Evolutionary conservation across 768 basidiomycete genomes (phyloP).

Genomic region (Lentinula edodes): DNA sequence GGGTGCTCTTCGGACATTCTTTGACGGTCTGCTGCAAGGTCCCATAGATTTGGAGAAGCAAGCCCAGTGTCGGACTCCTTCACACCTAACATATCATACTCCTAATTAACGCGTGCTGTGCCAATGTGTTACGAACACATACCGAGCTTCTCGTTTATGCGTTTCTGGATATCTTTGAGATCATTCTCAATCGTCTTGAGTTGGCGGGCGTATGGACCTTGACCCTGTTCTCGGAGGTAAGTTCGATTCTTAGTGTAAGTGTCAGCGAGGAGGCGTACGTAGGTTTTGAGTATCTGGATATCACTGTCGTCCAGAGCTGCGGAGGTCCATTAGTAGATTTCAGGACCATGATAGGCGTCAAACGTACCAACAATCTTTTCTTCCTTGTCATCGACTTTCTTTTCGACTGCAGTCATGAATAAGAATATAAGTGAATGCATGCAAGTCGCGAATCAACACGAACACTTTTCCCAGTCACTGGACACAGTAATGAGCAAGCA

Average conservation of each 20-base stretch:
- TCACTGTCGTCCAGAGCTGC: conserved; percentile 95
- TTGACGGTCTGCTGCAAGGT: conserved; percentile 86
- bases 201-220: conserved; percentile 91
- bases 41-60: conserved; percentile 96
- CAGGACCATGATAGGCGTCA: not conserved
- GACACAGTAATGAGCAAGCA: conserved; percentile 9
- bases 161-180: conserved; percentile 93
- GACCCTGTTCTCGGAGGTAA: conserved; percentile 54
- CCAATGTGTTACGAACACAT: conserved; percentile 10
- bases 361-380: conserved; percentile 85
- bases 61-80: conserved; percentile 99
- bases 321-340: conserved; percentile 7
- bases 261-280: conserved; percentile 46
- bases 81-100: conserved; percentile 51
- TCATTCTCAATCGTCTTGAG: conserved; percentile 88
- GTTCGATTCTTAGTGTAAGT: not conserved
- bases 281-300: conserved; percentile 98
- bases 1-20: conserved; percentile 92
- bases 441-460: conserved; percentile 15
- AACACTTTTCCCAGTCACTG: conserved; percentile 99
- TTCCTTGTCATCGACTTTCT: conserved; percentile 83
- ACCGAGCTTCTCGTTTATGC: conserved; percentile 97
- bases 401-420: conserved; percentile 53
- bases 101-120: not conserved
- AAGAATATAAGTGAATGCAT: conserved; percentile 1